phyloP scores from a whole-genome alignment of 345 rosid genomes.

The Gynandropsis gynandra region DNA sequence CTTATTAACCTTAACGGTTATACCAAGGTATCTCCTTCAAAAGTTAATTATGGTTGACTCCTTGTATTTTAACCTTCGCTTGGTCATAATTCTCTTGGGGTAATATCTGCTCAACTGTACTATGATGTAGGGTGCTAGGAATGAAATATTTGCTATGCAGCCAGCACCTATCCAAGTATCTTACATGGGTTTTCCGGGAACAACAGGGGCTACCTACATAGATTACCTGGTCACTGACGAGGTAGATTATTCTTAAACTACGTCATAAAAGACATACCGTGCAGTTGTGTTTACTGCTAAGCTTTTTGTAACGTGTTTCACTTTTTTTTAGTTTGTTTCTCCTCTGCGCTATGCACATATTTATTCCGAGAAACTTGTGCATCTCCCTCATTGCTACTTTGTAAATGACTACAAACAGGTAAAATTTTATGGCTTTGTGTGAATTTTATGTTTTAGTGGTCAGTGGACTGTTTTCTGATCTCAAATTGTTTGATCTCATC shows the following conservation, averaged over 20 bases:
- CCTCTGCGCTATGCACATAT: conserved; percentile 65
- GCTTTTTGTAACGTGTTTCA: conserved; percentile 8
- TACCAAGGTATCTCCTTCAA: conserved; percentile 55
- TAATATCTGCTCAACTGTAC: background rate
- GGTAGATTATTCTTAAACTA: conserved; percentile 34
- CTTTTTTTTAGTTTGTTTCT: conserved; percentile 70
- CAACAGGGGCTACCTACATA: conserved; percentile 92
- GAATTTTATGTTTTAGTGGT: background rate
- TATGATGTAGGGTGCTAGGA: conserved; percentile 80
- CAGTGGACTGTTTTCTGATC: conserved; percentile 1
- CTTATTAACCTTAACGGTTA: conserved; percentile 93
- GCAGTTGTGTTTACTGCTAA: too few species aligned
- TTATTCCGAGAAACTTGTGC: conserved; percentile 96
- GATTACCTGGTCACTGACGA: conserved; percentile 96
- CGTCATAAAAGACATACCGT: background rate
- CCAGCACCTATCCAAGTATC: conserved; percentile 98
- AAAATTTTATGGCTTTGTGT: background rate
- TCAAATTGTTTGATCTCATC: background rate
- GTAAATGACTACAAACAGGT: conserved; percentile 99
- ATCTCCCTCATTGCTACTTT: conserved; percentile 95
- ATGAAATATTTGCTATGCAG: conserved; percentile 96
- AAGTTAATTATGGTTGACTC: background rate
- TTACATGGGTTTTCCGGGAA: conserved; percentile 99
- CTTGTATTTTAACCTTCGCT: background rate
- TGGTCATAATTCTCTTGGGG: background rate